A percentile compares a stretch with the other conserved stretches of the same genome.
Evolutionary conservation across 2,329 filamentous ascomycete genomes (phyloP).

Genomic region (Neoarthrinium moseri): DNA sequence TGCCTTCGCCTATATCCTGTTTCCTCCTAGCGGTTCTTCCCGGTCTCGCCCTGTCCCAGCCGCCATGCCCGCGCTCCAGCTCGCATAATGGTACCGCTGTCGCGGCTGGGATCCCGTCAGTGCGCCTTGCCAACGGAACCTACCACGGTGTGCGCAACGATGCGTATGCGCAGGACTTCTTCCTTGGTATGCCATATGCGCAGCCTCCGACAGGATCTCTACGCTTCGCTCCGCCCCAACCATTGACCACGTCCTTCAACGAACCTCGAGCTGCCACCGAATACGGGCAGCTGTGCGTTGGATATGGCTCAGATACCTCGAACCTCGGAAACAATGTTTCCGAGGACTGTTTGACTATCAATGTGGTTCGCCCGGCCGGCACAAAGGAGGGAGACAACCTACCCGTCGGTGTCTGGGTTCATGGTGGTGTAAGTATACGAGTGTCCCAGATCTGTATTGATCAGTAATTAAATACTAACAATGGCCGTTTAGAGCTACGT

Average conservation of each 20-base stretch:
- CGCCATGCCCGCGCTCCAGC: neutral
- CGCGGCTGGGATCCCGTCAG: slow-evolving; percentile 11
- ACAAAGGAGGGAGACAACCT: slow-evolving; percentile 40
- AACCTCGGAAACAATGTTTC: slow-evolving; percentile 17
- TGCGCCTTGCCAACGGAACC: slow-evolving; percentile 39
- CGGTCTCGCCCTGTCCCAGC: neutral
- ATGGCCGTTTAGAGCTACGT: slow-evolving; percentile 17
- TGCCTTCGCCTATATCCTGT: neutral
- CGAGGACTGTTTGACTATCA: slow-evolving; percentile 63
- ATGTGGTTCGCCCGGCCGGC: slow-evolving; percentile 53
- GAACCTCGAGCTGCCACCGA: slow-evolving; percentile 35
- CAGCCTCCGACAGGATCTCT: slow-evolving; percentile 36
- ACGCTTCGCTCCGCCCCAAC: slow-evolving; percentile 45
- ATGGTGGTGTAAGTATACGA: slow-evolving; percentile 36
- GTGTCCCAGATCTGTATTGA: too few relatives aligned
- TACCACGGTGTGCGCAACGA: slow-evolving; percentile 34
- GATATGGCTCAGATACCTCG: slow-evolving; percentile 39
- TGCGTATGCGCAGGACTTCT: slow-evolving; percentile 41
- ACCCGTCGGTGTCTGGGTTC: slow-evolving; percentile 60
- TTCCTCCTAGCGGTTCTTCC: neutral
- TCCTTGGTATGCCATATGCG: slow-evolving; percentile 51
- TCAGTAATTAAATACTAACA: neutral
- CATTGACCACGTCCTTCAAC: slow-evolving; percentile 41
- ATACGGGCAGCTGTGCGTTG: slow-evolving; percentile 46
- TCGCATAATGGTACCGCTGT: too few relatives aligned